Percentiles rank a stretch among this genome's conserved stretches.
phyloP scores from a whole-genome alignment of 2,329 filamentous ascomycete species.

The Aureobasidium pullulans region DNA sequence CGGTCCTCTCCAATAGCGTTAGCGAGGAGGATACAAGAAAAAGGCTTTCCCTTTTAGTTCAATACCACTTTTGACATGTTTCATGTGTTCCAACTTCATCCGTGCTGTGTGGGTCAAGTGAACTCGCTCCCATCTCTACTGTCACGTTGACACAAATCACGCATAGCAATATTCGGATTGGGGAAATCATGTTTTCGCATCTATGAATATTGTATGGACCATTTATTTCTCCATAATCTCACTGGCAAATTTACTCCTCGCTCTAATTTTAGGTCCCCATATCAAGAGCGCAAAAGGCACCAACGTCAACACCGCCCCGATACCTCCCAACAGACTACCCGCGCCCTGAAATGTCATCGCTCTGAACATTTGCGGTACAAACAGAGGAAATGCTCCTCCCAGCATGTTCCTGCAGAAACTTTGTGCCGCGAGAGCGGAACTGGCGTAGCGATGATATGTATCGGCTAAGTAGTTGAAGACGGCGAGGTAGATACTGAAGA shows the following conservation, averaged over 20 bases:
- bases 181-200: no score
- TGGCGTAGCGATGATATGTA: conserved; percentile 76
- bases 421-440: conserved; percentile 78
- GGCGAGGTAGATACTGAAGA: conserved; percentile 78
- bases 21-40: background rate
- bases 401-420: conserved; percentile 79
- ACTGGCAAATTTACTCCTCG: conserved; percentile 66
- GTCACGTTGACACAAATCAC: no score
- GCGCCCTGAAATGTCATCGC: conserved; percentile 64
- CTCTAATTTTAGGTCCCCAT: conserved; percentile 68
- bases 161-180: no score
- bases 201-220: background rate
- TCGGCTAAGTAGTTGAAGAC: conserved; percentile 93
- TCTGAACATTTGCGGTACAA: conserved; percentile 65
- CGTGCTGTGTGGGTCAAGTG: no score
- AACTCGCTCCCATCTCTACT: no score
- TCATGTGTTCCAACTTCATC: no score
- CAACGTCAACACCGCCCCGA: conserved; percentile 58
- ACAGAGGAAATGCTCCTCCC: conserved; percentile 71
- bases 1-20: background rate
- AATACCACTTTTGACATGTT: background rate
- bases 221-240: conserved; percentile 26
- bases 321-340: conserved; percentile 66
- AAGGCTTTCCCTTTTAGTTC: background rate
- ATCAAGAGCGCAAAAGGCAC: conserved; percentile 86